Evolutionary conservation across 169 alveolate species (phyloP).

Genomic region (Plasmodium vivax): DNA sequence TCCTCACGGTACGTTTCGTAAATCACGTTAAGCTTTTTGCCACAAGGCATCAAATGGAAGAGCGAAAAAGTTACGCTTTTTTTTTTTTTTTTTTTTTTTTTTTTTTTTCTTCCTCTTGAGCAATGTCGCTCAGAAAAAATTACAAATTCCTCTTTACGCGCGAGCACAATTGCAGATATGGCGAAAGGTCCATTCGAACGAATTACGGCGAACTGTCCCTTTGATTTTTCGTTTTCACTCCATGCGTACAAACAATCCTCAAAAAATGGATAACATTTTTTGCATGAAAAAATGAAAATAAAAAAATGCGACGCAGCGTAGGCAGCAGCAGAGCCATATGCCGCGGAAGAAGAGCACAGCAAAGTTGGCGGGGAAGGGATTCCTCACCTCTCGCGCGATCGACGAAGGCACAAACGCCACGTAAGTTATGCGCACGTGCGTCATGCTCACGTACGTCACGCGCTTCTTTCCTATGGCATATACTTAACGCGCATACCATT

Average conservation of each 20-base stretch:
- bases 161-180: background rate
- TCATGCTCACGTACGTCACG: no score
- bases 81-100: conserved; percentile 1
- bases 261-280: background rate
- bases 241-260: background rate
- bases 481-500: background rate
- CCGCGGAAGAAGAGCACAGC: background rate
- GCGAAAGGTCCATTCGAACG: background rate
- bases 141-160: background rate
- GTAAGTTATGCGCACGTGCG: background rate
- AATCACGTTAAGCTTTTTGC: background rate
- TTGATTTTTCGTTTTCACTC: background rate
- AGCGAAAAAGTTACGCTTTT: background rate
- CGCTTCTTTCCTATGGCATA: no score
- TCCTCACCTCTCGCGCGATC: background rate
- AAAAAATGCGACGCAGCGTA: background rate
- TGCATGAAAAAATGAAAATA: background rate
- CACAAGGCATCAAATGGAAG: background rate
- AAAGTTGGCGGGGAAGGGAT: background rate
- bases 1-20: background rate
- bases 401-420: background rate
- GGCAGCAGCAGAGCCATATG: background rate
- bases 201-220: background rate
- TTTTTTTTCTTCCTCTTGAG: background rate
- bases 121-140: background rate